Evolutionary conservation across 2,329 filamentous ascomycete genomes (phyloP).

Genomic region (Graphilbum ipis-grandicollis): DNA sequence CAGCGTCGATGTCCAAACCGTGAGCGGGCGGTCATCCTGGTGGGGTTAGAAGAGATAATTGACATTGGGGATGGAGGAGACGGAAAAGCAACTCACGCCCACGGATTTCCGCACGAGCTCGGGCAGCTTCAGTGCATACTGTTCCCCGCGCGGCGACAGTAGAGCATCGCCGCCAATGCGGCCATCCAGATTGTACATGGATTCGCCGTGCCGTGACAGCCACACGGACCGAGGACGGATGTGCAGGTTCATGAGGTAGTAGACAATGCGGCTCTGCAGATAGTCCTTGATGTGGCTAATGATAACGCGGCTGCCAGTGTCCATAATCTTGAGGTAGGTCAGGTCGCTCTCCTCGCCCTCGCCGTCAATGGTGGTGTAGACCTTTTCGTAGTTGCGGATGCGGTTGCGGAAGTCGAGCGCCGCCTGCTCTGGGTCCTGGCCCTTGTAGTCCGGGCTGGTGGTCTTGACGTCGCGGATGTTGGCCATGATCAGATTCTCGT

Average conservation of each 20-base stretch:
- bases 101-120: constrained; percentile 73
- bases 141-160: constrained; percentile 70
- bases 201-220: constrained; percentile 94
- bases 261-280: constrained; percentile 86
- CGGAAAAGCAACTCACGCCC: constrained; percentile 39
- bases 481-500: constrained; percentile 91
- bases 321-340: constrained; percentile 94
- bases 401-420: constrained; percentile 84
- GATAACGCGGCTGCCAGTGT: constrained; percentile 88
- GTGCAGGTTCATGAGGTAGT: constrained; percentile 97
- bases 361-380: constrained; percentile 84
- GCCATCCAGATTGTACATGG: constrained; percentile 75
- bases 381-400: constrained; percentile 93
- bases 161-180: constrained; percentile 86
- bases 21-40: constrained; percentile 41
- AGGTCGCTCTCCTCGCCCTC: constrained; percentile 62
- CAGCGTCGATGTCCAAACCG: constrained; percentile 45
- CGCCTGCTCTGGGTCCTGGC: constrained; percentile 82
- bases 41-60: not conserved
- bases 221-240: constrained; percentile 94
- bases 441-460: constrained; percentile 84
- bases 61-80: not conserved
- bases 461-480: constrained; percentile 98
- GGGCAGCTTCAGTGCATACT: constrained; percentile 73
- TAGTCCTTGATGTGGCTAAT: constrained; percentile 98